phyloP scores from a whole-genome alignment of 805 yeast species.

The Cyberlindnera maritima region DNA sequence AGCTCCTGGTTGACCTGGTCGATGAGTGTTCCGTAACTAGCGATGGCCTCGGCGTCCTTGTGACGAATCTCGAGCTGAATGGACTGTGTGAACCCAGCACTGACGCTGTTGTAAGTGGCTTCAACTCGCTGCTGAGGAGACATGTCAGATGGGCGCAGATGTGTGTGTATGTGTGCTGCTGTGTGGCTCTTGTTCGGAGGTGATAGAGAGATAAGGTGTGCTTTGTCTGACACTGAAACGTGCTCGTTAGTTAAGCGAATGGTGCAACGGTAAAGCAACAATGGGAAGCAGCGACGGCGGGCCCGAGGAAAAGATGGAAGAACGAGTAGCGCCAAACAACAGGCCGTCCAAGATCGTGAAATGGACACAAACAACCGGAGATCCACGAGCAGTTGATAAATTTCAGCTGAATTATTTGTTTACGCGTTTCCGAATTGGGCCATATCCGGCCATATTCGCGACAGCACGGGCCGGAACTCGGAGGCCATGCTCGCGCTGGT shows the following conservation, averaged over 20 bases:
- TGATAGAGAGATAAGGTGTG: background rate
- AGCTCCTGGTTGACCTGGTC: conserved; percentile 11
- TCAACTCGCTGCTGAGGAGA: conserved; percentile 6
- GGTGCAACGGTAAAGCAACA: background rate
- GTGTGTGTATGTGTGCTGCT: background rate
- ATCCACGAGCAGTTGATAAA: background rate
- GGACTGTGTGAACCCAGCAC: conserved; percentile 7
- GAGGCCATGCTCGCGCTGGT: background rate
- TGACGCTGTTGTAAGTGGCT: conserved; percentile 5
- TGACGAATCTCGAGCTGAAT: conserved; percentile 25
- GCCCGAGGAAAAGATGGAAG: background rate
- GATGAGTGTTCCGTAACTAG: conserved; percentile 16
- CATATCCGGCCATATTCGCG: conserved; percentile 5
- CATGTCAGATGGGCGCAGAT: conserved; percentile 2
- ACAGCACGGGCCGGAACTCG: background rate
- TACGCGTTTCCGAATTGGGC: conserved; percentile 12
- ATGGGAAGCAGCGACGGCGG: background rate
- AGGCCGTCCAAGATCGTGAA: background rate
- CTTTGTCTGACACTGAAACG: background rate
- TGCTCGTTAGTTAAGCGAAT: background rate
- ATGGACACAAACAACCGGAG: background rate
- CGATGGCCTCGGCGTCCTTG: conserved; percentile 17
- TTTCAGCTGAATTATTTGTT: conserved; percentile 3
- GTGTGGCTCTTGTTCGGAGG: background rate
- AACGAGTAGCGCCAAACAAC: background rate